Evolutionary conservation across 768 basidiomycete genomes (phyloP).

Genomic region (Strobilomyces confusus): DNA sequence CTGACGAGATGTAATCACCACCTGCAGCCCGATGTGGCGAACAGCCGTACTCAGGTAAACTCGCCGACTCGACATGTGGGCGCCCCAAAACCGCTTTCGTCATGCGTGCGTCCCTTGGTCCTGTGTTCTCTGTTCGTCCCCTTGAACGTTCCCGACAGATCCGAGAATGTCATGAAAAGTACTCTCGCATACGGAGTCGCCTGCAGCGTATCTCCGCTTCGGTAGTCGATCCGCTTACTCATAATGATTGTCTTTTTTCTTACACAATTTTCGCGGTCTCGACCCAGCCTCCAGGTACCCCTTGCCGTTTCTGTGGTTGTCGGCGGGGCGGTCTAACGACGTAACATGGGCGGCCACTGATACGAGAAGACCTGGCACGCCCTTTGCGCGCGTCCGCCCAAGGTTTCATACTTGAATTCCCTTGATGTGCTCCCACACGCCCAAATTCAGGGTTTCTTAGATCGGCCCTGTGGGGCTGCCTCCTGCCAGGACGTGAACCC

Average conservation of each 20-base stretch:
- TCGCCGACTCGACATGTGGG: constrained; percentile 20
- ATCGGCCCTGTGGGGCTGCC: constrained; percentile 18
- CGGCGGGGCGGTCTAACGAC: constrained; percentile 6
- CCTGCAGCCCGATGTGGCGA: constrained; percentile 6
- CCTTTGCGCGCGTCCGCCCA: constrained; percentile 26
- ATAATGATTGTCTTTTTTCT: constrained; percentile 9
- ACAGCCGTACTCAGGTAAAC: neutral
- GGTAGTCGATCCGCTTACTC: constrained; percentile 1
- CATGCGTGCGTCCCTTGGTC: neutral
- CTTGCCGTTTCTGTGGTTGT: constrained; percentile 15
- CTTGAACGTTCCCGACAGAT: constrained; percentile 23
- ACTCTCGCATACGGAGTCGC: neutral
- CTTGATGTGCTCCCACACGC: constrained; percentile 12
- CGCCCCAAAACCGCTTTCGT: constrained; percentile 20
- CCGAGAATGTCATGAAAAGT: constrained; percentile 2
- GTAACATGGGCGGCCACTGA: constrained; percentile 16
- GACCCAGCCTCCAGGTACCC: neutral
- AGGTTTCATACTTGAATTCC: constrained; percentile 13
- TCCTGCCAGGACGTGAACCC: constrained; percentile 12
- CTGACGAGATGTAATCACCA: neutral
- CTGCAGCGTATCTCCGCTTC: constrained; percentile 1
- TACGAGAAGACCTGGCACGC: constrained; percentile 24
- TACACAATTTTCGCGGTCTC: constrained; percentile 8
- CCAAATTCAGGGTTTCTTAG: constrained; percentile 19
- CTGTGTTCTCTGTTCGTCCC: constrained; percentile 11